Evolutionary conservation across 2,329 filamentous ascomycete genomes (phyloP).

Genomic region (Colletotrichum noveboracense): DNA sequence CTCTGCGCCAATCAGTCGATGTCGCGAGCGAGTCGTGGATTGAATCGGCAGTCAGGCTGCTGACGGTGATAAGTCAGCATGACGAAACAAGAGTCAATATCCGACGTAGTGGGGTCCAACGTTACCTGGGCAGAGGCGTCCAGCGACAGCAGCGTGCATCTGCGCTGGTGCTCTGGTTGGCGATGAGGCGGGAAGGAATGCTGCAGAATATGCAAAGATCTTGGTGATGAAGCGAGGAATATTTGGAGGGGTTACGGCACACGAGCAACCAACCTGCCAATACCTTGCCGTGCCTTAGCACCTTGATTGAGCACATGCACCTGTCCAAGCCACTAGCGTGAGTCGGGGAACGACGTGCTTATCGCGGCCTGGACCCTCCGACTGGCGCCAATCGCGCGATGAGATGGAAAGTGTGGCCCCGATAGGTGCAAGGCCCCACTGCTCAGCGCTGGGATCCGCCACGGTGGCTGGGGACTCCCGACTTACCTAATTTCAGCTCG

Average conservation of each 20-base stretch:
- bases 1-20: slow-evolving; percentile 8
- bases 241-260: slow-evolving; percentile 20
- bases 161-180: not conserved
- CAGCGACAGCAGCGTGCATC: not conserved
- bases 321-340: not conserved
- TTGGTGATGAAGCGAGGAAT: not conserved
- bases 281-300: not conserved
- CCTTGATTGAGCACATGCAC: slow-evolving; percentile 18
- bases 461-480: slow-evolving; percentile 16
- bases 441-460: not conserved
- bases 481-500: not conserved
- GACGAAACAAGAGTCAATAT: slow-evolving; percentile 22
- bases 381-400: slow-evolving; percentile 8
- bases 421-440: not conserved
- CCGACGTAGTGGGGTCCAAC: slow-evolving; percentile 14
- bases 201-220: not conserved
- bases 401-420: slow-evolving; percentile 5
- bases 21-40: slow-evolving; percentile 13
- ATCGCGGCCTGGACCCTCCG: slow-evolving; percentile 12
- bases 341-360: not conserved
- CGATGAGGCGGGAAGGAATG: not conserved
- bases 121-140: not conserved
- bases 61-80: slow-evolving; percentile 21
- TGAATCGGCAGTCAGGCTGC: slow-evolving; percentile 9
- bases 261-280: slow-evolving; percentile 3